These are phyloP conservation scores for Leccinum variicolor DNA, from an alignment of 768 basidiomycete genomes.

Conservation along the genomic window DNA sequence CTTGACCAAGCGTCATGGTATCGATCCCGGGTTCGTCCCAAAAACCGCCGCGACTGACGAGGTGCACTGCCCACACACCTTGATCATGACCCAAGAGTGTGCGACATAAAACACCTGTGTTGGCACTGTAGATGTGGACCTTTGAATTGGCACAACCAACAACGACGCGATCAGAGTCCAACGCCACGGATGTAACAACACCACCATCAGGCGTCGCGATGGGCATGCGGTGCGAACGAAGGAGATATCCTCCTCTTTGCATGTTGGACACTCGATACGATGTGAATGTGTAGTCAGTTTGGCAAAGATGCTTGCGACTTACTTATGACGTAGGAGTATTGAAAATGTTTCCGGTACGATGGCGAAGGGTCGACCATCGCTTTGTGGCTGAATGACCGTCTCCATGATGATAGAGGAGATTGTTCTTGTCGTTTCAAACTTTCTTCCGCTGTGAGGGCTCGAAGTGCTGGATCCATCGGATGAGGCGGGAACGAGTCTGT, in stretches of 20 bases:
- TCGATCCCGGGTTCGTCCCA: slow-evolving; percentile 26
- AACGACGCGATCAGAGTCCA: slow-evolving; percentile 82
- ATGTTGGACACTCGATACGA: slow-evolving; percentile 66
- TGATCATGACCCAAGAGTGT: slow-evolving; percentile 81
- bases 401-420: slow-evolving; percentile 25
- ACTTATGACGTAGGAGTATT: slow-evolving; percentile 70
- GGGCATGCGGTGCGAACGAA: slow-evolving; percentile 60
- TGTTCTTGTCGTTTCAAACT: slow-evolving; percentile 27
- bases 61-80: slow-evolving; percentile 91
- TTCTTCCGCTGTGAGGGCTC: slow-evolving; percentile 35
- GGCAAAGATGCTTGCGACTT: slow-evolving; percentile 21
- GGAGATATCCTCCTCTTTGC: slow-evolving; percentile 68
- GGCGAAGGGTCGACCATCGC: background rate
- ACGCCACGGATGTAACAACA: slow-evolving; percentile 83
- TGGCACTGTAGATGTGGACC: slow-evolving; percentile 82
- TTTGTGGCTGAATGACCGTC: slow-evolving; percentile 11
- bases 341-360: slow-evolving; percentile 72
- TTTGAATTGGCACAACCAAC: slow-evolving; percentile 84
- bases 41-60: slow-evolving; percentile 66
- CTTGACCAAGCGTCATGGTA: slow-evolving; percentile 6
- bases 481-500: slow-evolving; percentile 32
- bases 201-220: slow-evolving; percentile 45
- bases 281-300: background rate
- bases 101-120: slow-evolving; percentile 69
- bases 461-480: slow-evolving; percentile 41